A percentile compares a stretch with the other conserved stretches of the same genome.
Evolutionary conservation across 768 basidiomycete species (phyloP).

Genomic region (Lactifluus rugatus): DNA sequence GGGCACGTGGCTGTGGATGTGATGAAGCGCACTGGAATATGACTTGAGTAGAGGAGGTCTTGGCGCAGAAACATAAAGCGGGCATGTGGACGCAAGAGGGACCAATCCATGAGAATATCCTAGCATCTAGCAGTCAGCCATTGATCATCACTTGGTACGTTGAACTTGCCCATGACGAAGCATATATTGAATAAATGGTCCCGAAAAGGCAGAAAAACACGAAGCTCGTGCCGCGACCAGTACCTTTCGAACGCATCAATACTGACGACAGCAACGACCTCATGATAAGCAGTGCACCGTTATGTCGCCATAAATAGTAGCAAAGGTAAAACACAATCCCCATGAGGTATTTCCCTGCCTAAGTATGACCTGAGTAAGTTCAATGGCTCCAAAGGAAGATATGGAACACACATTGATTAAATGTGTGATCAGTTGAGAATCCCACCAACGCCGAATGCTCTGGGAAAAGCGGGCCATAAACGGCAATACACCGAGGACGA

Average conservation of each 20-base stretch:
- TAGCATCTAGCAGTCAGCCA: constrained; percentile 23
- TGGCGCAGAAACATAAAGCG: constrained; percentile 54
- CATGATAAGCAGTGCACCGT: constrained; percentile 31
- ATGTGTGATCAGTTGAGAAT: constrained; percentile 67
- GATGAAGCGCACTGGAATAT: constrained; percentile 40
- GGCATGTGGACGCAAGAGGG: constrained; percentile 51
- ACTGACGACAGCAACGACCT: not conserved
- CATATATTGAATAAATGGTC: constrained; percentile 58
- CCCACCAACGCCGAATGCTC: constrained; percentile 77
- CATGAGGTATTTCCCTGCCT: constrained; percentile 79
- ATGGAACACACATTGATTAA: constrained; percentile 64
- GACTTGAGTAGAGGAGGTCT: constrained; percentile 63
- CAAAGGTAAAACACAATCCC: constrained; percentile 57
- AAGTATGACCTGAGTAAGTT: not conserved
- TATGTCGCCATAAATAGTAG: constrained; percentile 72
- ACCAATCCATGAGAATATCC: constrained; percentile 93
- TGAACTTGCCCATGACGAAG: constrained; percentile 61
- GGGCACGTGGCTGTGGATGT: not conserved
- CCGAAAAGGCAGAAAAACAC: constrained; percentile 60
- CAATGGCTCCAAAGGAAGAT: not conserved
- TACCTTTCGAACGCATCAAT: constrained; percentile 23
- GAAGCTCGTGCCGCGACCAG: constrained; percentile 40
- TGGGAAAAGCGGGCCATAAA: constrained; percentile 73
- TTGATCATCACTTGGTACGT: not conserved
- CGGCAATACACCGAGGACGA: constrained; percentile 54